phyloP scores from a whole-genome alignment of 202 grass and related monocot species.

The Schoenoplectus tabernaemontani region DNA sequence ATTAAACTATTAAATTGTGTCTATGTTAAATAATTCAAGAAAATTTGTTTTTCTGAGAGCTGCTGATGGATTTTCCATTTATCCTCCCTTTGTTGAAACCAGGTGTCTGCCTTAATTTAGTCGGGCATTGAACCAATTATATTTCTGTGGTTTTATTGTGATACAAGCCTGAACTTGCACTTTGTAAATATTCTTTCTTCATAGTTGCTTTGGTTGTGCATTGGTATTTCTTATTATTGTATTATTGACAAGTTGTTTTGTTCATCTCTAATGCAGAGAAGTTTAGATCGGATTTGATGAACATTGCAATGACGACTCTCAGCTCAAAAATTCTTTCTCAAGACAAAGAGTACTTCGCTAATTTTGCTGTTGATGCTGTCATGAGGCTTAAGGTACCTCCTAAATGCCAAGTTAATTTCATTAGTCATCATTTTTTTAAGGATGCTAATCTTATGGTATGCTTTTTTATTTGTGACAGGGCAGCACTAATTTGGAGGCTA shows the following conservation, averaged over 20 bases:
- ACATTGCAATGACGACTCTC: slow-evolving; percentile 94
- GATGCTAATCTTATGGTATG: slow-evolving; percentile 7
- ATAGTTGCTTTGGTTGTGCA: not conserved
- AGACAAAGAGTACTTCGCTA: slow-evolving; percentile 97
- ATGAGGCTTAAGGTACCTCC: slow-evolving; percentile 85
- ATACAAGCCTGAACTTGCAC: not conserved
- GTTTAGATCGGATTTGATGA: slow-evolving; percentile 83
- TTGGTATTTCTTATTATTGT: not conserved
- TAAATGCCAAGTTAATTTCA: not conserved
- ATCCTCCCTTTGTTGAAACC: not conserved
- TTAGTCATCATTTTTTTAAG: not conserved
- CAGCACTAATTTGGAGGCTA: slow-evolving; percentile 82
- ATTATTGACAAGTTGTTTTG: not conserved
- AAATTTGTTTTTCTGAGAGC: not conserved
- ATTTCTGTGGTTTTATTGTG: not conserved
- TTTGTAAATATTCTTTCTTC: not conserved
- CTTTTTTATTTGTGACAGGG: slow-evolving; percentile 44
- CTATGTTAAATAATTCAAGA: not conserved
- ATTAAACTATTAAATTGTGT: slow-evolving; percentile 4
- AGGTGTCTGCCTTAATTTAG: not conserved
- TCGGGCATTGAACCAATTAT: not conserved
- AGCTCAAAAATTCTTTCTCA: slow-evolving; percentile 97
- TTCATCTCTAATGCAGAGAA: slow-evolving; percentile 44
- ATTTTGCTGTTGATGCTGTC: slow-evolving; percentile 91
- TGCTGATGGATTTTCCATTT: not conserved